phyloP scores from a whole-genome alignment of 805 yeast genomes.

The Schizosaccharomyces octosporus region DNA sequence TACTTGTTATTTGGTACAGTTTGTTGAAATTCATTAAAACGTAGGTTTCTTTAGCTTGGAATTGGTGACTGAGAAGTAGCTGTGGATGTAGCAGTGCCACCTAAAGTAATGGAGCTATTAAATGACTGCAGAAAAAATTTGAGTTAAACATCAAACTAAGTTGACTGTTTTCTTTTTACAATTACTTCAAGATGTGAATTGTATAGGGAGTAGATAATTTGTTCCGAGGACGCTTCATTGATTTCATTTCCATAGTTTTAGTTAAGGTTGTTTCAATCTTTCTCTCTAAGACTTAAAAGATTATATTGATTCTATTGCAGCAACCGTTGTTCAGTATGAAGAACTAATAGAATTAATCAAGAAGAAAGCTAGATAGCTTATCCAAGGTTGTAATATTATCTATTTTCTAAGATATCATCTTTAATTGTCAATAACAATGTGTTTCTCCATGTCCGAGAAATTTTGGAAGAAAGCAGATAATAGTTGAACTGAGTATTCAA shows the following conservation, averaged over 20 bases:
- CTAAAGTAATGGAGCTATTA: background rate
- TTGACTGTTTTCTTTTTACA: background rate
- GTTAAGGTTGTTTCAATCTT: too few relatives aligned
- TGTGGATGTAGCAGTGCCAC: background rate
- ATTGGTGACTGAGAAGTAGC: background rate
- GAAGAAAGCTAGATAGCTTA: too few relatives aligned
- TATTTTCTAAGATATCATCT: too few relatives aligned
- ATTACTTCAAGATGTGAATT: background rate
- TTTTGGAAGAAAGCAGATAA: slow-evolving; percentile 40
- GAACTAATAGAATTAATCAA: too few relatives aligned
- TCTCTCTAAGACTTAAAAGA: too few relatives aligned
- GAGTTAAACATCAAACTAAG: background rate
- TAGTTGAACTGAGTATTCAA: slow-evolving; percentile 44
- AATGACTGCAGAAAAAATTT: background rate
- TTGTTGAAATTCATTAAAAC: background rate
- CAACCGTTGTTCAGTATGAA: too few relatives aligned
- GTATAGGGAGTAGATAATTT: too few relatives aligned
- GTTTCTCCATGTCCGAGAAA: slow-evolving; percentile 29
- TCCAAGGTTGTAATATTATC: too few relatives aligned
- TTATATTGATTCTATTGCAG: too few relatives aligned
- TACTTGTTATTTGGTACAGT: background rate
- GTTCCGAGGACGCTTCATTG: too few relatives aligned
- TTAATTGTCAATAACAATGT: background rate
- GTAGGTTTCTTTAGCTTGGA: background rate
- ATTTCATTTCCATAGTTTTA: too few relatives aligned